Conservation (phyloP, 768 basidiomycete species). For the Gymnopilus junonius region DNA sequence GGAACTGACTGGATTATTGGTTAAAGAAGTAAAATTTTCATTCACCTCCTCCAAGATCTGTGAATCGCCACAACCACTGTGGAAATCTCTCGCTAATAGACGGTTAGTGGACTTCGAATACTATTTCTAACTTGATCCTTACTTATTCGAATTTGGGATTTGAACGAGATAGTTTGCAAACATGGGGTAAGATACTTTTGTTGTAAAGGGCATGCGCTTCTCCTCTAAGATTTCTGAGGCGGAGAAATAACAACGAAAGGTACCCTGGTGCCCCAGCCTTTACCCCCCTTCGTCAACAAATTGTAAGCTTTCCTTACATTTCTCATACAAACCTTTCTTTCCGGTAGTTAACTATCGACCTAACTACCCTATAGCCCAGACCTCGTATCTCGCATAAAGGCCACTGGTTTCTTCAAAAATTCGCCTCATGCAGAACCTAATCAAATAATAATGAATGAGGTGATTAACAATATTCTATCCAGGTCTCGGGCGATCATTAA, state of each 20-base stretch:
- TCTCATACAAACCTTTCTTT: no score
- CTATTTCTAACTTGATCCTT: neutral
- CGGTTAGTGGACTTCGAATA: slow-evolving; percentile 47
- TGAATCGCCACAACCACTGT: slow-evolving; percentile 79
- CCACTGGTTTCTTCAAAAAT: slow-evolving; percentile 62
- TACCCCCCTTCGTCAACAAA: slow-evolving; percentile 72
- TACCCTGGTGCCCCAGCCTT: slow-evolving; percentile 64
- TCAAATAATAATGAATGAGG: slow-evolving; percentile 91
- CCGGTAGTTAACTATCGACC: neutral
- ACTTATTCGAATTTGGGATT: neutral
- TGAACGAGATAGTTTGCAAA: slow-evolving; percentile 56
- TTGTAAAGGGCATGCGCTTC: neutral
- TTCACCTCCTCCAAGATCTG: slow-evolving; percentile 73
- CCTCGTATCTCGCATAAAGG: slow-evolving; percentile 69
- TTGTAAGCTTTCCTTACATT: slow-evolving; percentile 52
- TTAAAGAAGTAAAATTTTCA: slow-evolving; percentile 1
- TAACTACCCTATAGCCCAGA: slow-evolving; percentile 61
- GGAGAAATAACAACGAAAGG: slow-evolving; percentile 78
- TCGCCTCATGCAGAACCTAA: slow-evolving; percentile 77
- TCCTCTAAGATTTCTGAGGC: slow-evolving; percentile 41
- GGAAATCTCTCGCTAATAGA: slow-evolving; percentile 77
- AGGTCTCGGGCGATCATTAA: neutral
- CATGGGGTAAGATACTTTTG: slow-evolving; percentile 59
- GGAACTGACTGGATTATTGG: neutral
- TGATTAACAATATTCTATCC: slow-evolving; percentile 22